These are phyloP conservation scores for Cladophialophora yegresii DNA, from an alignment of 2,329 filamentous ascomycete species.

Conservation along the genomic window DNA sequence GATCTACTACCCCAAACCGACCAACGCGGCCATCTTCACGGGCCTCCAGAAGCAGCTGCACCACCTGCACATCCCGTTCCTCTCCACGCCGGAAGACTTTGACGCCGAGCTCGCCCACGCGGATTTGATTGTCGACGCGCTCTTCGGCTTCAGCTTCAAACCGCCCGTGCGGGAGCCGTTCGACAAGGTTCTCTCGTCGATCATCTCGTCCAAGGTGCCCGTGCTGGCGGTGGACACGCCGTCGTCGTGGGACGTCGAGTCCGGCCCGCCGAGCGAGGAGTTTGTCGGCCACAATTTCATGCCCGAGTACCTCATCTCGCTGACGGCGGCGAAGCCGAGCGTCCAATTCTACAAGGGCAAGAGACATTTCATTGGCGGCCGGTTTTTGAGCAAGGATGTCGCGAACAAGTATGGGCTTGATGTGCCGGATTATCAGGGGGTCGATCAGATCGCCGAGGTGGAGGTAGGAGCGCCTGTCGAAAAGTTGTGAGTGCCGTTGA, in stretches of 20 bases:
- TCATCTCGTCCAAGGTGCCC: slow-evolving; percentile 70
- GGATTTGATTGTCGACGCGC: slow-evolving; percentile 85
- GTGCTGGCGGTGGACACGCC: slow-evolving; percentile 91
- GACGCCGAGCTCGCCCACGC: slow-evolving; percentile 63
- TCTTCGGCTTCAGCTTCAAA: slow-evolving; percentile 94
- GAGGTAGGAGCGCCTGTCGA: slow-evolving; percentile 34
- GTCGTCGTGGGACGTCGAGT: slow-evolving; percentile 90
- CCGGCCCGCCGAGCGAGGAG: slow-evolving; percentile 74
- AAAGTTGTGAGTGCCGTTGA: slow-evolving; percentile 28
- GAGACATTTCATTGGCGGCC: slow-evolving; percentile 86
- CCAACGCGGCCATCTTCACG: slow-evolving; percentile 86
- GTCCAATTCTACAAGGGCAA: slow-evolving; percentile 75
- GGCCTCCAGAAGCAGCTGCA: slow-evolving; percentile 82
- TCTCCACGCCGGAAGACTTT: slow-evolving; percentile 68
- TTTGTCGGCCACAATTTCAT: slow-evolving; percentile 73
- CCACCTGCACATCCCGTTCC: slow-evolving; percentile 78
- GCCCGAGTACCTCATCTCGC: slow-evolving; percentile 76
- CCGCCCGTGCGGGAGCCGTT: slow-evolving; percentile 94
- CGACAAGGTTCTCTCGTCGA: slow-evolving; percentile 72
- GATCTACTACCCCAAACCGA: slow-evolving; percentile 90
- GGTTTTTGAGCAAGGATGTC: slow-evolving; percentile 78
- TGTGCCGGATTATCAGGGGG: slow-evolving; percentile 76
- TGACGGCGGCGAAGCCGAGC: slow-evolving; percentile 91
- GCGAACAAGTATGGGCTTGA: slow-evolving; percentile 85
- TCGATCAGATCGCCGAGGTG: slow-evolving; percentile 83